Percentiles rank a stretch among this genome's conserved stretches.
Evolutionary conservation across 2,329 filamentous ascomycete species (phyloP).

Genomic region (Zasmidium citrigriseum): DNA sequence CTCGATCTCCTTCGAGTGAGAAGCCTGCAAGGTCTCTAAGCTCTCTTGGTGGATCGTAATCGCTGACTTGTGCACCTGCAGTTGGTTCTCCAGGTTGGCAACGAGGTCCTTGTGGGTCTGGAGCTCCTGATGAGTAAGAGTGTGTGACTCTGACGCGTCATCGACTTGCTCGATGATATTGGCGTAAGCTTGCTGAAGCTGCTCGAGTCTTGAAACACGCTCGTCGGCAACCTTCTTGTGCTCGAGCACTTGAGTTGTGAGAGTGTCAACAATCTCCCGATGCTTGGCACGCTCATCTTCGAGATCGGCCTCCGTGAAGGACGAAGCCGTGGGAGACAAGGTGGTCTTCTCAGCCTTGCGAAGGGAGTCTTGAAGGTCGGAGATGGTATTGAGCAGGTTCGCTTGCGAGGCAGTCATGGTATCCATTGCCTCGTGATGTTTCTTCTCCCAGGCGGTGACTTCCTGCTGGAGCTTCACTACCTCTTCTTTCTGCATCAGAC

Average conservation of each 20-base stretch:
- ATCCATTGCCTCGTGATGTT: conserved; percentile 70
- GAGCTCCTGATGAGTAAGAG: conserved; percentile 55
- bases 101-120: conserved; percentile 54
- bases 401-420: conserved; percentile 72
- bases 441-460: conserved; percentile 71
- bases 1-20: conserved; percentile 59
- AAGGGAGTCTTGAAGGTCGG: conserved; percentile 68
- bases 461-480: conserved; percentile 70
- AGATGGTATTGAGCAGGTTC: conserved; percentile 70
- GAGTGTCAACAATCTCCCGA: conserved; percentile 55
- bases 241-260: conserved; percentile 76
- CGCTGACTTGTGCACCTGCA: conserved; percentile 57
- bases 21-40: conserved; percentile 54
- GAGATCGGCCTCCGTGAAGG: conserved; percentile 28
- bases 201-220: conserved; percentile 68
- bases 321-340: conserved; percentile 31
- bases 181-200: conserved; percentile 72
- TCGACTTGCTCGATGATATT: conserved; percentile 68
- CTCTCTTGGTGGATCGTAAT: conserved; percentile 57
- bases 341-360: conserved; percentile 37
- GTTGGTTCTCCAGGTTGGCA: conserved; percentile 57
- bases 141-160: conserved; percentile 62
- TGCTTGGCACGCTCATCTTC: conserved; percentile 45
- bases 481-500: conserved; percentile 41
- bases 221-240: conserved; percentile 73